Base-by-base conservation (phyloP, 306 rosid species). In the Notholithocarpus densiflorus region DNA sequence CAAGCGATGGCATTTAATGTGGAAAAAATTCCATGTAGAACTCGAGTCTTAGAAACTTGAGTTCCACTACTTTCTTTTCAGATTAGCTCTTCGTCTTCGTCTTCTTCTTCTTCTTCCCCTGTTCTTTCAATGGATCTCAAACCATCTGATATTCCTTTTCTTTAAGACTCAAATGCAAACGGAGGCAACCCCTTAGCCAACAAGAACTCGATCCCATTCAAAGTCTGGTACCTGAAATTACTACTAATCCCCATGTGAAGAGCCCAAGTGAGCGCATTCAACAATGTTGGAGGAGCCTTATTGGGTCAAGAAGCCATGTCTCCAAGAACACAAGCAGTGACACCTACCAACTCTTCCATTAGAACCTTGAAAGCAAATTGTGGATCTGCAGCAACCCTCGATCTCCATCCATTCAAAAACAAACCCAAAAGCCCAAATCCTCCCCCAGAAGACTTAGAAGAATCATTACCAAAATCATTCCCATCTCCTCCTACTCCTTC, bases 251-350 rank as follows among this genome's bases (percentile, higher is more conserved):
- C 98, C 99, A 93, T 93, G 82, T 96, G 99, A 27, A 72, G 81
- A 0, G 98, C 97, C 99, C 99, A 93, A 3, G 99, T 96, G 32
- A 88, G 14, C 37, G 97, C 86, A 80, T 96, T 96, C 81, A 93
- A 82, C 24, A 96, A 1, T 1, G 97, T 91, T 0, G 98, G 96
- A 5, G 97, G 98, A 1, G 98, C 48, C 82, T 93, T 96, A 65
- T 93, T 96, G 23, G 99, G 99, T 18, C 99, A 90, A 11, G 99
- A 85, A 32, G 99, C 96, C 98, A 96, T 96, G 85, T 96, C 99
- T 9, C 99, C 99, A 4, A 92, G 84, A 59, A 96, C 97, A 64
- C 97, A 92, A 54, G 99, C 80, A 56, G 80, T 88, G 19, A 93
- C 98, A 26, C 99, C 99, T 14, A 96, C 98, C 73, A 96, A 52